Evolutionary conservation across 371 early-diverging fungal genomes (phyloP).

Genomic region (Conidiobolus incongruus): DNA sequence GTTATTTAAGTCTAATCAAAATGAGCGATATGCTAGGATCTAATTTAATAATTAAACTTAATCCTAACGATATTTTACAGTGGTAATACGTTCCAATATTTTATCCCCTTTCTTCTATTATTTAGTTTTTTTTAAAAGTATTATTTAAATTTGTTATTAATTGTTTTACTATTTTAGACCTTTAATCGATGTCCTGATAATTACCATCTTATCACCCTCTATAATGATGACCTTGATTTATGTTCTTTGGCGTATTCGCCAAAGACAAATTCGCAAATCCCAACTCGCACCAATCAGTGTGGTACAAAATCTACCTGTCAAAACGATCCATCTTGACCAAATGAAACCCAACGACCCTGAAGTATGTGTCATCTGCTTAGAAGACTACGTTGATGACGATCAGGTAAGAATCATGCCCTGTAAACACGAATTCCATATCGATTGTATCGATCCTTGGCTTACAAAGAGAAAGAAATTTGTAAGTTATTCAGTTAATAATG

Average conservation of each 20-base stretch:
- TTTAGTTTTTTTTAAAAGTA: no score
- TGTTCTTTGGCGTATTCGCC: conserved; percentile 32
- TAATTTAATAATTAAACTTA: conserved; percentile 16
- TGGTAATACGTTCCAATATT: conserved; percentile 1
- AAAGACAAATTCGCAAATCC: conserved; percentile 23
- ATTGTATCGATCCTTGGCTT: conserved; percentile 63
- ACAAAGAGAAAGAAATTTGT: conserved; percentile 57
- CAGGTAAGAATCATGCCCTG: conserved; percentile 66
- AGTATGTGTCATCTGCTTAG: conserved; percentile 86
- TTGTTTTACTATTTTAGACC: conserved; percentile 16
- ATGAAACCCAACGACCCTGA: conserved; percentile 30
- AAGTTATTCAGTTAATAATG: conserved; percentile 11
- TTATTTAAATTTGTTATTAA: no score
- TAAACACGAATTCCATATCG: conserved; percentile 71
- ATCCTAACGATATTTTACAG: conserved; percentile 12
- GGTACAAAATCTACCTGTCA: conserved; percentile 30
- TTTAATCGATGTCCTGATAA: conserved; percentile 37
- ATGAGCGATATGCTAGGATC: conserved; percentile 14
- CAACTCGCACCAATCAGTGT: conserved; percentile 39
- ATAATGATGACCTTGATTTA: conserved; percentile 44
- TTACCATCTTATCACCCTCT: conserved; percentile 37
- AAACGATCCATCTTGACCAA: conserved; percentile 28
- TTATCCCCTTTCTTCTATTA: no score
- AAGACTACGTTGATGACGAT: conserved; percentile 60
- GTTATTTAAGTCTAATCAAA: conserved; percentile 23